A percentile compares a stretch with the other conserved stretches of the same genome.
Conservation (phyloP, 805 yeast species). For the Yamadazyma scolyti region DNA sequence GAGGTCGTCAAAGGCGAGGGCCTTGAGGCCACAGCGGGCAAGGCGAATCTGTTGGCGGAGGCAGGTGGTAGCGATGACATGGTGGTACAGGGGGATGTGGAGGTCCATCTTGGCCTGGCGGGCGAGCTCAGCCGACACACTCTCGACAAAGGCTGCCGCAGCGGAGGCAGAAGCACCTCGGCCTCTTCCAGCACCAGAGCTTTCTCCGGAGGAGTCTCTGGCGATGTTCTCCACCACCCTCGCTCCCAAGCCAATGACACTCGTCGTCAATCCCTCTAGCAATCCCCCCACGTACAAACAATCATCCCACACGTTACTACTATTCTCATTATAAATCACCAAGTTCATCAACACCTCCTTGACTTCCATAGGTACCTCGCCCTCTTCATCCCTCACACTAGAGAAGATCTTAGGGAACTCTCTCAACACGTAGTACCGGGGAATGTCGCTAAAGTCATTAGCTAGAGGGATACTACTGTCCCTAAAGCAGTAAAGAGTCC, state of each 20-base stretch:
- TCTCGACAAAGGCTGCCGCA: conserved; percentile 17
- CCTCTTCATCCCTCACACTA: conserved; percentile 56
- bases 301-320: conserved; percentile 74
- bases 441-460: conserved; percentile 74
- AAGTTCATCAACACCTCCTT: conserved; percentile 64
- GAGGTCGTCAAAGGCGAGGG: conserved; percentile 52
- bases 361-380: conserved; percentile 55
- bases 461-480: conserved; percentile 62
- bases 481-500: conserved; percentile 68
- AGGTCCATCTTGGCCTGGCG: conserved; percentile 76
- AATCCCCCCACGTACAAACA: conserved; percentile 59
- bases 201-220: conserved; percentile 3
- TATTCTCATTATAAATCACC: conserved; percentile 80
- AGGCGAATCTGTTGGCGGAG: conserved; percentile 58
- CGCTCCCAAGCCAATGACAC: conserved; percentile 17
- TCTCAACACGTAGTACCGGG: conserved; percentile 64
- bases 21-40: conserved; percentile 51
- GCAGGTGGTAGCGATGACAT: conserved; percentile 52
- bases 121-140: conserved; percentile 60
- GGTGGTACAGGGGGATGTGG: conserved; percentile 76
- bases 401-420: conserved; percentile 65
- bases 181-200: conserved; percentile 5
- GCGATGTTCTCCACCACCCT: conserved; percentile 5
- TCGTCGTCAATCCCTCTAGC: conserved; percentile 48
- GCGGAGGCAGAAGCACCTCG: too few relatives aligned